Evolutionary conservation across 805 yeast genomes (phyloP).

Genomic region (Ogataea polymorpha): DNA sequence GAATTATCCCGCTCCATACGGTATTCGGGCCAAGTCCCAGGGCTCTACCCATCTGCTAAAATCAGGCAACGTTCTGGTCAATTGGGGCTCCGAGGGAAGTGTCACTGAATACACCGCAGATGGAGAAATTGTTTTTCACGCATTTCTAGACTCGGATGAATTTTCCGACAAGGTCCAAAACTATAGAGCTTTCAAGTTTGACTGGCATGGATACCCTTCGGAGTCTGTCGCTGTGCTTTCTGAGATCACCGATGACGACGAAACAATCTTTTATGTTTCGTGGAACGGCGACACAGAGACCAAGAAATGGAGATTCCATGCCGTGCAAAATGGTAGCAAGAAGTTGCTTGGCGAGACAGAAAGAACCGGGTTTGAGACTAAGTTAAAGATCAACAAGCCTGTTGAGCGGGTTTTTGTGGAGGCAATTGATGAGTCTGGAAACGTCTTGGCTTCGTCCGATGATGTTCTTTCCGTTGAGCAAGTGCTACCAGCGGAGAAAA

Average conservation of each 20-base stretch:
- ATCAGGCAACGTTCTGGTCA: constrained; percentile 35
- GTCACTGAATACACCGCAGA: constrained; percentile 34
- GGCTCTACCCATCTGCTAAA: constrained; percentile 34
- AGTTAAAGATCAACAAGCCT: not conserved
- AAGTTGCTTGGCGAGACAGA: constrained; percentile 18
- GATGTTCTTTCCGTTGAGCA: constrained; percentile 11
- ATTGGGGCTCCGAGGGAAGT: constrained; percentile 40
- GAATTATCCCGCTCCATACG: constrained; percentile 14
- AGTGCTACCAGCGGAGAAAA: constrained; percentile 2
- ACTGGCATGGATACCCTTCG: constrained; percentile 35
- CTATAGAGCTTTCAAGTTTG: constrained; percentile 36
- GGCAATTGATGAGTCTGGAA: constrained; percentile 17
- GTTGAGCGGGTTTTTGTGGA: constrained; percentile 15
- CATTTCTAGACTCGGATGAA: constrained; percentile 32
- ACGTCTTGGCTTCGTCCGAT: constrained; percentile 17
- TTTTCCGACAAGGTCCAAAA: constrained; percentile 30
- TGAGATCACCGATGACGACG: constrained; percentile 15
- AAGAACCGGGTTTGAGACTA: constrained; percentile 33
- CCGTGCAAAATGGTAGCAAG: constrained; percentile 15
- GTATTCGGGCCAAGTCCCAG: constrained; percentile 30
- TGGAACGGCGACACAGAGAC: constrained; percentile 42
- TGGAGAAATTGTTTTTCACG: constrained; percentile 33
- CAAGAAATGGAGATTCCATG: constrained; percentile 30
- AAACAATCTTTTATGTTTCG: constrained; percentile 29
- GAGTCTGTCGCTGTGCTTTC: constrained; percentile 32